These are phyloP conservation scores for Epichloe elymi DNA, from an alignment of 2,329 filamentous ascomycete genomes.

Conservation along the genomic window DNA sequence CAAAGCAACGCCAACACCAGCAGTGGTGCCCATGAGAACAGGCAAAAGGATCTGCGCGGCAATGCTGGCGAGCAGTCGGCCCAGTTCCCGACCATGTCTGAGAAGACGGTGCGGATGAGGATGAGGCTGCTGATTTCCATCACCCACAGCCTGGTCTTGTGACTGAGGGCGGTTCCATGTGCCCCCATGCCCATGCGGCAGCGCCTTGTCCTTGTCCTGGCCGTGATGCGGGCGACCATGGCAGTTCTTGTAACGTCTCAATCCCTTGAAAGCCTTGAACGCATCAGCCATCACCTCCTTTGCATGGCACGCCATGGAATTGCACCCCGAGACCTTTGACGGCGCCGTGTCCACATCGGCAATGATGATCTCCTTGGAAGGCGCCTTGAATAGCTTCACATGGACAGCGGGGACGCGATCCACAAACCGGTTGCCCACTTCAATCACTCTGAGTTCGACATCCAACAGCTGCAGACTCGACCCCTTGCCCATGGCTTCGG, in stretches of 20 bases:
- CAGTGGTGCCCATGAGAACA: conserved; percentile 53
- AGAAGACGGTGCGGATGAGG: conserved; percentile 13
- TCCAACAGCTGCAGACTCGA: conserved; percentile 38
- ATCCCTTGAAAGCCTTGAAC: conserved; percentile 15
- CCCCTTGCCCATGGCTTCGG: conserved; percentile 33
- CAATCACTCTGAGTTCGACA: conserved; percentile 44
- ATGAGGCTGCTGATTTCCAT: conserved; percentile 2
- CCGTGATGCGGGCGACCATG: conserved; percentile 9
- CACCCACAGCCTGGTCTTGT: conserved; percentile 7
- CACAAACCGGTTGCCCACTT: conserved; percentile 44
- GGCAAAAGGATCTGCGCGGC: conserved; percentile 53
- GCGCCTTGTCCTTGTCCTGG: conserved; percentile 5
- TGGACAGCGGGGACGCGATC: conserved; percentile 41
- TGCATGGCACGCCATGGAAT: conserved; percentile 39
- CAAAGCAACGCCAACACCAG: conserved; percentile 55
- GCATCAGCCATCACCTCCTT: conserved; percentile 21
- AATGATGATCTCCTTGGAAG: conserved; percentile 41
- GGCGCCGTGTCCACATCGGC: conserved; percentile 29
- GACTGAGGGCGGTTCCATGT: conserved; percentile 7
- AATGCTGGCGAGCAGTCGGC: conserved; percentile 39
- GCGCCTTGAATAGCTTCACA: conserved; percentile 48
- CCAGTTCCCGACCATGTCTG: conserved; percentile 21
- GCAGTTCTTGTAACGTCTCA: conserved; percentile 13
- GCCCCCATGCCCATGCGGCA: background rate
- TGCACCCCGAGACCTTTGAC: conserved; percentile 20